Evolutionary conservation across 371 early-diverging fungal species (phyloP).

Genomic region (Fennellomyces sp.): DNA sequence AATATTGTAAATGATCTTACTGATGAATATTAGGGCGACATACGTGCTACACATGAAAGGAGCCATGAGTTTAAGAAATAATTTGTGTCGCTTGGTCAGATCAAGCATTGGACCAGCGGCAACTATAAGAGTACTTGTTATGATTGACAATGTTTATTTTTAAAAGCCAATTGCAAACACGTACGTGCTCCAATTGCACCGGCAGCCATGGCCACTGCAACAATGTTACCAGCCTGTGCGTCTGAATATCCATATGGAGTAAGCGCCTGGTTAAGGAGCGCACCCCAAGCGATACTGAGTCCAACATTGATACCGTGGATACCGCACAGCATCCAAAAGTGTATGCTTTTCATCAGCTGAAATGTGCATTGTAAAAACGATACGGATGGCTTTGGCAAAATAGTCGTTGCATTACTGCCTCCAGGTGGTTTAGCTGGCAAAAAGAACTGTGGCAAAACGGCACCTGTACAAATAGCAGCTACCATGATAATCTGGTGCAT

Average conservation of each 20-base stretch:
- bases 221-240: conserved; percentile 60
- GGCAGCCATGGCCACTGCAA: conserved; percentile 58
- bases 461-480: conserved; percentile 45
- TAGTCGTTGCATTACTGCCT: background rate
- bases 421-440: conserved; percentile 51
- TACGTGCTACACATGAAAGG: conserved; percentile 55
- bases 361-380: conserved; percentile 50
- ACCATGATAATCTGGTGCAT: conserved; percentile 46
- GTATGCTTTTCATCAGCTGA: conserved; percentile 47
- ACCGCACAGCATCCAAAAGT: conserved; percentile 58
- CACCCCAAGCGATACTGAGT: conserved; percentile 65
- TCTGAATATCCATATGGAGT: conserved; percentile 68
- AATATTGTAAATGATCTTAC: conserved; percentile 17
- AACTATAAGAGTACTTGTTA: conserved; percentile 21
- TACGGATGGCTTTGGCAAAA: background rate
- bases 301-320: conserved; percentile 65
- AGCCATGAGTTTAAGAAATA: conserved; percentile 47
- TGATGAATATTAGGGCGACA: conserved; percentile 53
- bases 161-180: too few species aligned
- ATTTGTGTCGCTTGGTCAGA: conserved; percentile 54
- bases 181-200: conserved; percentile 56
- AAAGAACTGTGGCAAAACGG: conserved; percentile 50
- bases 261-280: conserved; percentile 61
- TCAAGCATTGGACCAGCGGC: conserved; percentile 55
- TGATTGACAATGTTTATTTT: background rate